These are phyloP conservation scores for Medicago truncatula DNA, from an alignment of 306 rosid genomes.

Conservation along the genomic window DNA sequence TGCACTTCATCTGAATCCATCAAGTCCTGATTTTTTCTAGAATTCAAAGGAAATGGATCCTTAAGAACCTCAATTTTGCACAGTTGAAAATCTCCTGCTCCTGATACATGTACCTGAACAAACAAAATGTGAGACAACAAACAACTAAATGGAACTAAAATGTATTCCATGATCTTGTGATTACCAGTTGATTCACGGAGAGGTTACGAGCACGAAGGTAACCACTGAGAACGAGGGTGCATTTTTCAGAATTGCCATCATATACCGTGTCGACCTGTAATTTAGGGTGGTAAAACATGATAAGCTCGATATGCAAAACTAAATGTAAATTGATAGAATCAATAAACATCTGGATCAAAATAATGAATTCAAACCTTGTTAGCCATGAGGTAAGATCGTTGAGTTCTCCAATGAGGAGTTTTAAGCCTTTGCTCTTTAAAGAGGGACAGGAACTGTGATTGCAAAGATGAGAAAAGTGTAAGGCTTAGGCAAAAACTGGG, in stretches of 20 bases:
- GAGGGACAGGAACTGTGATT: conserved; percentile 87
- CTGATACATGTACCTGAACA: conserved; percentile 90
- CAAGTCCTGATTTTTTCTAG: conserved; percentile 66
- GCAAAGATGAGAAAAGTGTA: neutral
- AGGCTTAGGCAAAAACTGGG: conserved; percentile 30
- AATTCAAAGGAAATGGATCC: conserved; percentile 81
- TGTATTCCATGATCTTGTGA: conserved; percentile 29
- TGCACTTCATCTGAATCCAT: conserved; percentile 75
- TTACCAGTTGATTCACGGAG: conserved; percentile 94
- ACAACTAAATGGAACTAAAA: conserved; percentile 36
- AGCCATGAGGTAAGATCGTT: conserved; percentile 75
- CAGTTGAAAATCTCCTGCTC: conserved; percentile 93
- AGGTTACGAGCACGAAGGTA: conserved; percentile 72
- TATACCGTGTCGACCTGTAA: conserved; percentile 66
- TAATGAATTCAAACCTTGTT: conserved; percentile 65
- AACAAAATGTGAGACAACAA: conserved; percentile 45
- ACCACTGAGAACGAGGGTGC: conserved; percentile 82
- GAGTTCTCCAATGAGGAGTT: conserved; percentile 90
- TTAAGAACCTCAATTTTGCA: conserved; percentile 73
- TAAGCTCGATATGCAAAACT: conserved; percentile 22
- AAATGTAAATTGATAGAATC: conserved; percentile 22
- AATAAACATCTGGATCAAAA: conserved; percentile 35
- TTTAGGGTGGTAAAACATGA: conserved; percentile 12
- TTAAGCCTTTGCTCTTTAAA: conserved; percentile 90
- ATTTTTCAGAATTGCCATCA: conserved; percentile 54